A percentile compares a stretch with the other conserved stretches of the same genome.
phyloP scores from a whole-genome alignment of 805 yeast genomes.

The Dipodascus geniculatus region DNA sequence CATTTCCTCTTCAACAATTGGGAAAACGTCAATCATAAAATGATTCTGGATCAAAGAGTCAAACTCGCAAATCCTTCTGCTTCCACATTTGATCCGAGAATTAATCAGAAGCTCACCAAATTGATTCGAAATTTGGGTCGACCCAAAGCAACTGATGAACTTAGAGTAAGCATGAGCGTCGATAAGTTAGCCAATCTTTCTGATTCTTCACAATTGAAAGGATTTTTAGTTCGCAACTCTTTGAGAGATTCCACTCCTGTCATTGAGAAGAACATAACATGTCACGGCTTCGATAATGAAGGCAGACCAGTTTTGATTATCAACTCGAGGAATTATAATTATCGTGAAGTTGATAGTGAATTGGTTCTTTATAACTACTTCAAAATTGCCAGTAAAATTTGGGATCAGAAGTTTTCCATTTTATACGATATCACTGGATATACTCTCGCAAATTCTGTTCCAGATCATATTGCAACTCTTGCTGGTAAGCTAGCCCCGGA shows the following conservation, averaged over 20 bases:
- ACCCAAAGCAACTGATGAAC: no score
- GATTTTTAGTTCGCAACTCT: conserved; percentile 61
- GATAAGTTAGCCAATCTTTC: not conserved
- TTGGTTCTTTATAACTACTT: conserved; percentile 46
- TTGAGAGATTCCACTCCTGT: conserved; percentile 37
- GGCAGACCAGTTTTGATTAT: conserved; percentile 58
- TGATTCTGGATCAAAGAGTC: conserved; percentile 14
- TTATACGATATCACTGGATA: conserved; percentile 63
- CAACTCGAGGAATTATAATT: conserved; percentile 30
- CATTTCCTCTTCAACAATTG: conserved; percentile 40
- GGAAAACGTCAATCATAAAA: conserved; percentile 22
- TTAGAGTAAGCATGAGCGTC: no score
- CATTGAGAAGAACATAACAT: conserved; percentile 36
- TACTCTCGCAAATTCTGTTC: conserved; percentile 21
- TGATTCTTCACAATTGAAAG: conserved; percentile 20
- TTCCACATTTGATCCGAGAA: not conserved
- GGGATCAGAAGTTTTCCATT: conserved; percentile 54
- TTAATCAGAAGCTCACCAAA: conserved; percentile 4
- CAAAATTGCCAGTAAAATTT: conserved; percentile 54
- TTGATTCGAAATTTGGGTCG: conserved; percentile 12
- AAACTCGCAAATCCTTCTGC: not conserved
- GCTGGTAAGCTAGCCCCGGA: conserved; percentile 40
- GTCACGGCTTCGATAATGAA: conserved; percentile 56
- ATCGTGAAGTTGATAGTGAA: conserved; percentile 33
- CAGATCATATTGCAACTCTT: conserved; percentile 25